These are phyloP conservation scores for Ogataea ramenticola DNA, from an alignment of 805 yeast species.

Conservation along the genomic window DNA sequence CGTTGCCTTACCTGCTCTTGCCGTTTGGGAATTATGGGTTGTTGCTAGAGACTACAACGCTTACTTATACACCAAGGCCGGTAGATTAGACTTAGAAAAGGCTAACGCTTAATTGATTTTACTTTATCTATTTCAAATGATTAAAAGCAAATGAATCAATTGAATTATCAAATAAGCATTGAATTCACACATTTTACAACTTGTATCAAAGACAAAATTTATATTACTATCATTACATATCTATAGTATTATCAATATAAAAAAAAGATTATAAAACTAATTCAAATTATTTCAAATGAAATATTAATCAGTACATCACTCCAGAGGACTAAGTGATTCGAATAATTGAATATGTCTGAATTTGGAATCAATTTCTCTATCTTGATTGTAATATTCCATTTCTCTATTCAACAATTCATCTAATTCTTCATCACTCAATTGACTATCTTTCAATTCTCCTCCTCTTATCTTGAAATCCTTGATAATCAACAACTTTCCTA, in stretches of 20 bases:
- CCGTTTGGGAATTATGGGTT: constrained; percentile 84
- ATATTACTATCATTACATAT: background rate
- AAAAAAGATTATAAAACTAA: too few relatives aligned
- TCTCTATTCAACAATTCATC: constrained; percentile 44
- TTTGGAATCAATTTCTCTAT: constrained; percentile 1
- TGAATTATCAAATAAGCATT: too few relatives aligned
- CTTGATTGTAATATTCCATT: constrained; percentile 28
- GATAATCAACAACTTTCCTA: constrained; percentile 32
- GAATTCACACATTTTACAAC: too few relatives aligned
- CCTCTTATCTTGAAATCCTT: constrained; percentile 20
- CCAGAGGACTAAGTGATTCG: constrained; percentile 28
- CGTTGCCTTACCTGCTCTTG: constrained; percentile 67
- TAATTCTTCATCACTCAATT: constrained; percentile 35
- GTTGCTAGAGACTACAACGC: constrained; percentile 85
- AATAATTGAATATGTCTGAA: constrained; percentile 25
- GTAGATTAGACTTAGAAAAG: constrained; percentile 87
- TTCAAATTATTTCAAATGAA: too few relatives aligned
- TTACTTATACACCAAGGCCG: constrained; percentile 94
- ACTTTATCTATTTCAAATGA: too few relatives aligned
- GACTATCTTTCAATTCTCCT: constrained; percentile 14
- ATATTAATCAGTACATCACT: too few relatives aligned
- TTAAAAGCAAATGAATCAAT: too few relatives aligned
- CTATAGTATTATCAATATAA: too few relatives aligned
- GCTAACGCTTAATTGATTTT: constrained; percentile 28
- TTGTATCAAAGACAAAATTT: background rate